A percentile compares a stretch with the other conserved stretches of the same genome.
Conservation (phyloP, 306 rosid genomes). For the Pterocarpus santalinus region DNA sequence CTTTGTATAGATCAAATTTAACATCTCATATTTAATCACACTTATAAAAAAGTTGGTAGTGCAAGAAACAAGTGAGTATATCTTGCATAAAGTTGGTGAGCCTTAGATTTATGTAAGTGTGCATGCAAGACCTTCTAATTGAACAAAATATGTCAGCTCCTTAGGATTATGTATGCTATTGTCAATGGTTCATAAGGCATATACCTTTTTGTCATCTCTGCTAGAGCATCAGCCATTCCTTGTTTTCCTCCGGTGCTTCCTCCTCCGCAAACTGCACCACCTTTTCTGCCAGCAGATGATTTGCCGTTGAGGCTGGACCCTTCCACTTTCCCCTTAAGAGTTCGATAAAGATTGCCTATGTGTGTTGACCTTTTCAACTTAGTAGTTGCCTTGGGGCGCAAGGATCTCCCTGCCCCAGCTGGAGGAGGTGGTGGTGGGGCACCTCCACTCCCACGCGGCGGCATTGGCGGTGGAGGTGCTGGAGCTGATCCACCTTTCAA, state of each 20-base stretch:
- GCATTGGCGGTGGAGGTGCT: conserved; percentile 49
- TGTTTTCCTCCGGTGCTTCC: conserved; percentile 62
- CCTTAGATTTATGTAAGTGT: too few relatives aligned
- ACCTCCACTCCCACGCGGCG: conserved; percentile 44
- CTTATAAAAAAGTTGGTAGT: too few relatives aligned
- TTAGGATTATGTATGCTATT: too few relatives aligned
- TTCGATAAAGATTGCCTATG: conserved; percentile 64
- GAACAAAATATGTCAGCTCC: too few relatives aligned
- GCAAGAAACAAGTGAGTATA: too few relatives aligned
- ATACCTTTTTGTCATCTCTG: conserved; percentile 84
- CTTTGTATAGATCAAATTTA: too few relatives aligned
- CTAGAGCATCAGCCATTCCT: conserved; percentile 90
- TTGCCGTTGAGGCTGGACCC: conserved; percentile 56
- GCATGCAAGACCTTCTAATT: too few relatives aligned
- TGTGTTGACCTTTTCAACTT: conserved; percentile 79
- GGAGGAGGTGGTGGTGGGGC: conserved; percentile 74
- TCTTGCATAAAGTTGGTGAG: too few relatives aligned
- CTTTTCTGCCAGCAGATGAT: conserved; percentile 52
- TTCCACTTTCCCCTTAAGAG: conserved; percentile 75
- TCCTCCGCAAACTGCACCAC: conserved; percentile 36
- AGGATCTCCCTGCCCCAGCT: conserved; percentile 45
- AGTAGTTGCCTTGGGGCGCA: conserved; percentile 59
- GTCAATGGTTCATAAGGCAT: not conserved
- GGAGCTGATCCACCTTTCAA: conserved; percentile 45
- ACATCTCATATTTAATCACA: too few relatives aligned